These are phyloP conservation scores for Trichoderma atroviride DNA, from an alignment of 2,329 filamentous ascomycete genomes.

Conservation along the genomic window DNA sequence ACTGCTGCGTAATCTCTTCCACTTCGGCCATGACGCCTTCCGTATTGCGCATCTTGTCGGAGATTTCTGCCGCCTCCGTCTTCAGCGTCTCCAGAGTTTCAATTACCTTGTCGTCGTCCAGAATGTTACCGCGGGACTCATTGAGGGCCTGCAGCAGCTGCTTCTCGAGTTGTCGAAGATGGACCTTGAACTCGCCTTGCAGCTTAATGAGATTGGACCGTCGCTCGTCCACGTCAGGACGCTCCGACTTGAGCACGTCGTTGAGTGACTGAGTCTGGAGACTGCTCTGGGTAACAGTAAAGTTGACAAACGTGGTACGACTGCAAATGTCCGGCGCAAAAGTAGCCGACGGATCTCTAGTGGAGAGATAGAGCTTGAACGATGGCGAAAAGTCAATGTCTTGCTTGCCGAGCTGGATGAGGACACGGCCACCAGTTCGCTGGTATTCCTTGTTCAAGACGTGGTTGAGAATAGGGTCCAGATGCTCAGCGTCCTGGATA, in stretches of 20 bases:
- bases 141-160: slow-evolving; percentile 92
- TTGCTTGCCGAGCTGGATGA: slow-evolving; percentile 97
- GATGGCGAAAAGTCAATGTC: slow-evolving; percentile 98
- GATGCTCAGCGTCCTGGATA: slow-evolving; percentile 95
- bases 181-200: slow-evolving; percentile 99
- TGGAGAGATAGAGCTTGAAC: slow-evolving; percentile 94
- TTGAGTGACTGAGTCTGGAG: slow-evolving; percentile 97
- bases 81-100: slow-evolving; percentile 97
- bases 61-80: slow-evolving; percentile 95
- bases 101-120: slow-evolving; percentile 97
- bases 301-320: slow-evolving; percentile 98
- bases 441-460: slow-evolving; percentile 99
- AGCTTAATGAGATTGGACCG: slow-evolving; percentile 97
- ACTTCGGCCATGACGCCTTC: slow-evolving; percentile 98
- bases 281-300: slow-evolving; percentile 98
- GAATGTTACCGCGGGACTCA: slow-evolving; percentile 94
- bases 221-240: slow-evolving; percentile 94
- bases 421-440: slow-evolving; percentile 93
- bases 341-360: slow-evolving; percentile 90
- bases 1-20: slow-evolving; percentile 91
- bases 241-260: slow-evolving; percentile 94
- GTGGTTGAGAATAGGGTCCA: slow-evolving; percentile 96
- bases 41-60: slow-evolving; percentile 92
- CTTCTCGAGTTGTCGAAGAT: slow-evolving; percentile 93
- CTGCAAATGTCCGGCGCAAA: slow-evolving; percentile 98